Conservation (phyloP, 805 yeast genomes). For the Pichia deserticola region DNA sequence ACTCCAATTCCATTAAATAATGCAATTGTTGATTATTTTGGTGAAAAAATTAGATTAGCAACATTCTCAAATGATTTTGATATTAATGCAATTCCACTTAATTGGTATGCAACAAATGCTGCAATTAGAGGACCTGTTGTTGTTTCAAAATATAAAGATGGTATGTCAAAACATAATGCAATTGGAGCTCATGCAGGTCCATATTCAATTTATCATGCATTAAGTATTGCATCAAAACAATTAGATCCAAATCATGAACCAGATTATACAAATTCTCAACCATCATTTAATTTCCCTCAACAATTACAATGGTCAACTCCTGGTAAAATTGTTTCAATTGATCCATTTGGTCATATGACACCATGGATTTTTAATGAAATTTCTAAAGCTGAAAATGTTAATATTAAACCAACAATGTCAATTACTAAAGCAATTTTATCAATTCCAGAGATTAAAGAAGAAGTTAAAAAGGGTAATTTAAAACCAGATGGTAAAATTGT, state of each 20-base stretch:
- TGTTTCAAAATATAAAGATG: constrained; percentile 42
- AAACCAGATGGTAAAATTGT: constrained; percentile 56
- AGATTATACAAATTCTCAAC: constrained; percentile 57
- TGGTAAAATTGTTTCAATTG: constrained; percentile 56
- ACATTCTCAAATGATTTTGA: constrained; percentile 47
- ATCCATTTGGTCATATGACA: constrained; percentile 60
- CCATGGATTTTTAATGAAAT: constrained; percentile 49
- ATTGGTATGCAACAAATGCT: constrained; percentile 49
- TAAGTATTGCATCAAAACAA: constrained; percentile 56
- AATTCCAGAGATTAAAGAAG: constrained; percentile 49
- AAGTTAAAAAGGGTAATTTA: constrained; percentile 45
- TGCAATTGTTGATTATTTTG: constrained; percentile 12
- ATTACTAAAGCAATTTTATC: constrained; percentile 62
- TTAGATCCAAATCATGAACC: constrained; percentile 45
- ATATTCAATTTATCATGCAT: constrained; percentile 56
- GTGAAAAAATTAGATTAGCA: constrained; percentile 35
- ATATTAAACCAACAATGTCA: constrained; percentile 58
- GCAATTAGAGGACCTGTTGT: constrained; percentile 49
- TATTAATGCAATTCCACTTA: constrained; percentile 39
- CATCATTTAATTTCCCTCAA: constrained; percentile 48
- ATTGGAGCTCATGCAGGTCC: constrained; percentile 63
- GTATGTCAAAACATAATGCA: constrained; percentile 49
- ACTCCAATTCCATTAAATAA: constrained; percentile 10
- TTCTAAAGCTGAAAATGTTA: constrained; percentile 40
- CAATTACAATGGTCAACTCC: constrained; percentile 49